Percentiles rank a stretch among this genome's conserved stretches.
Evolutionary conservation across 2,329 filamentous ascomycete genomes (phyloP).

Genomic region (Aureobasidium sp.): DNA sequence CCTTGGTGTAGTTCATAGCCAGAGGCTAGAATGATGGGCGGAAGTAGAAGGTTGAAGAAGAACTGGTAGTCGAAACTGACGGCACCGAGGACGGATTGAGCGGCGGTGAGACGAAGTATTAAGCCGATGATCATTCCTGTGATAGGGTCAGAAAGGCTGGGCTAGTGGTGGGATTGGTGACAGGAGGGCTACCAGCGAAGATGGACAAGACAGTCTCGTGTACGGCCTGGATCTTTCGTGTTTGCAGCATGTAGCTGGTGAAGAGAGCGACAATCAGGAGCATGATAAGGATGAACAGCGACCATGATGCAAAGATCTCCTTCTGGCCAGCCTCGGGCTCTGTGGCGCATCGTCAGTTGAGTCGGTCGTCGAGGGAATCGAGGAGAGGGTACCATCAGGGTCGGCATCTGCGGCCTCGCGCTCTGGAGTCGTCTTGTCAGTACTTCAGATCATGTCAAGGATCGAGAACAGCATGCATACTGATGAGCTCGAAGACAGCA

Average conservation of each 20-base stretch:
- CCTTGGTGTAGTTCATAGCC: slow-evolving; percentile 97
- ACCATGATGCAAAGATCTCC: slow-evolving; percentile 94
- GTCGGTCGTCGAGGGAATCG: slow-evolving; percentile 4
- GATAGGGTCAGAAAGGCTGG: neutral
- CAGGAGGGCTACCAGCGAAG: slow-evolving; percentile 64
- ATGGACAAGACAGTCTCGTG: slow-evolving; percentile 98
- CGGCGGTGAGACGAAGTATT: slow-evolving; percentile 72
- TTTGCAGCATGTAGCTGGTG: slow-evolving; percentile 92
- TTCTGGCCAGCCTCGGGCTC: slow-evolving; percentile 78
- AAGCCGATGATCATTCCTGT: slow-evolving; percentile 91
- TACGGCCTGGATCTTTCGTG: slow-evolving; percentile 93
- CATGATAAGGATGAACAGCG: slow-evolving; percentile 91
- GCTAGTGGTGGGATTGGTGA: neutral
- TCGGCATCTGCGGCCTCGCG: slow-evolving; percentile 43
- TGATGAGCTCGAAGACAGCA: slow-evolving; percentile 27
- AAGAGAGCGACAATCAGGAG: slow-evolving; percentile 92
- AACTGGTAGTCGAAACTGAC: slow-evolving; percentile 98
- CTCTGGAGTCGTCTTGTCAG: slow-evolving; percentile 24
- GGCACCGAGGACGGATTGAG: slow-evolving; percentile 76
- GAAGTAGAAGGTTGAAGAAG: slow-evolving; percentile 98
- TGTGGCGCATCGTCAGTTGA: slow-evolving; percentile 26
- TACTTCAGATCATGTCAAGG: neutral
- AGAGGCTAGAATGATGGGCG: slow-evolving; percentile 93
- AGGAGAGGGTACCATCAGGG: slow-evolving; percentile 31
- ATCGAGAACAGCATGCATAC: slow-evolving; percentile 25